These are phyloP conservation scores for Plectranthus barbatus DNA, from an alignment of 257 asterid species.

Conservation along the genomic window DNA sequence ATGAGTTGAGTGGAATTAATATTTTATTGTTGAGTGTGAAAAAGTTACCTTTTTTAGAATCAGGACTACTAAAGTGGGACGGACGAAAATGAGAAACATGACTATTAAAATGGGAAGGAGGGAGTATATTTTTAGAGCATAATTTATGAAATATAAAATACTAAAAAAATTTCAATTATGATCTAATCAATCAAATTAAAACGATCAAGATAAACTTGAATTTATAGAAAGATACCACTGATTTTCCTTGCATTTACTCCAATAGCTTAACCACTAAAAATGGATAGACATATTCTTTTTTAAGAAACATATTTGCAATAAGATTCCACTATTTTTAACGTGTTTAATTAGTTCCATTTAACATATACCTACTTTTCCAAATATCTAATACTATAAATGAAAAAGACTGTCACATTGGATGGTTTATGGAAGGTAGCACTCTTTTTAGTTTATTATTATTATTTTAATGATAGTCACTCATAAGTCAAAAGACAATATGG, in stretches of 20 bases:
- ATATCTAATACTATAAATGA: conserved; percentile 8
- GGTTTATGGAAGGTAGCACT: conserved; percentile 2
- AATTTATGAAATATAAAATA: too few species aligned
- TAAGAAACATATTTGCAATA: neutral
- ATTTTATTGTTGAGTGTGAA: too few species aligned
- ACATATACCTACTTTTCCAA: neutral
- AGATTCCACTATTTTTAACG: neutral
- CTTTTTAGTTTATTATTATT: too few species aligned
- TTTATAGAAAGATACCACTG: neutral
- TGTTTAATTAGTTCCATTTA: neutral
- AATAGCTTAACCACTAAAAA: neutral
- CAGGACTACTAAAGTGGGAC: too few species aligned
- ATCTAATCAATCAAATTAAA: too few species aligned
- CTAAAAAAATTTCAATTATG: too few species aligned
- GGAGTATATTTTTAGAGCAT: too few species aligned
- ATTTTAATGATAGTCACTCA: conserved; percentile 8
- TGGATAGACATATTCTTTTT: neutral
- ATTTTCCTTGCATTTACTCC: neutral
- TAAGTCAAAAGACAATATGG: conserved; percentile 27
- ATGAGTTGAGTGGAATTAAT: too few species aligned
- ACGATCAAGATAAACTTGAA: neutral
- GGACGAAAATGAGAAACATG: too few species aligned
- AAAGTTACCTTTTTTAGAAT: too few species aligned
- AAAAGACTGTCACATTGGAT: conserved; percentile 25
- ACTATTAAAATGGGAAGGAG: too few species aligned